phyloP scores from a whole-genome alignment of 2,329 filamentous ascomycete genomes.

The Helminthosporium solani region DNA sequence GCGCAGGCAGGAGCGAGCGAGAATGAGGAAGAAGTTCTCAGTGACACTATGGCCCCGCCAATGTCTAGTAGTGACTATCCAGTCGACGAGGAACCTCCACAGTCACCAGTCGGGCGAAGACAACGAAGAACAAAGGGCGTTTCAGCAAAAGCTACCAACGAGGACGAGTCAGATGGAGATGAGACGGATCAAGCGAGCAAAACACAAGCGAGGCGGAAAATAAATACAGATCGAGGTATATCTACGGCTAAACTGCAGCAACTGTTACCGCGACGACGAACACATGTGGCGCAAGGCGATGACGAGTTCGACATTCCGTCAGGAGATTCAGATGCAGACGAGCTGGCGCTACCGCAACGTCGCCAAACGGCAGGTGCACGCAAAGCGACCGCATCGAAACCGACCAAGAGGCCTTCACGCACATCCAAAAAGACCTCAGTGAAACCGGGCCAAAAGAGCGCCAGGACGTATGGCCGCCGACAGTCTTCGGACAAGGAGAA shows the following conservation, averaged over 20 bases:
- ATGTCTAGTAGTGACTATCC: conserved; percentile 43
- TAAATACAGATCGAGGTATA: conserved; percentile 26
- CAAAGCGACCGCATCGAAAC: conserved; percentile 24
- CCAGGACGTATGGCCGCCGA: conserved; percentile 38
- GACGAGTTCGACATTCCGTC: conserved; percentile 46
- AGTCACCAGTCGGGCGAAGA: conserved; percentile 17
- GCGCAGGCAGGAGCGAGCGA: conserved; percentile 17
- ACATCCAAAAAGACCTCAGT: conserved; percentile 22
- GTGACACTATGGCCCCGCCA: conserved; percentile 48
- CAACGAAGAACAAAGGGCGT: conserved; percentile 19
- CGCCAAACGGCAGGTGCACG: conserved; percentile 16
- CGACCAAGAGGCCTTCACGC: conserved; percentile 25
- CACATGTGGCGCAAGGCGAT: conserved; percentile 26
- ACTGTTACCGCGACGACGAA: conserved; percentile 47
- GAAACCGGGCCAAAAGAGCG: conserved; percentile 23
- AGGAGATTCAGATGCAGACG: conserved; percentile 45
- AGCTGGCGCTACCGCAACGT: conserved; percentile 37
- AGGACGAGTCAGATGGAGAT: conserved; percentile 26
- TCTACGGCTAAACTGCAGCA: conserved; percentile 49
- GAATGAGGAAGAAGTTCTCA: conserved; percentile 31
- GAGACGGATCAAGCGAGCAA: conserved; percentile 15
- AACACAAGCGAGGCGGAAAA: conserved; percentile 26
- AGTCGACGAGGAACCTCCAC: conserved; percentile 16
- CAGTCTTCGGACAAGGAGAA: conserved; percentile 48
- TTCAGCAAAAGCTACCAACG: conserved; percentile 16